Evolutionary conservation across 2,329 filamentous ascomycete species (phyloP), one percentile per base, ranked within the genome.

Genomic region (Aspergillus fructus): DNA sequence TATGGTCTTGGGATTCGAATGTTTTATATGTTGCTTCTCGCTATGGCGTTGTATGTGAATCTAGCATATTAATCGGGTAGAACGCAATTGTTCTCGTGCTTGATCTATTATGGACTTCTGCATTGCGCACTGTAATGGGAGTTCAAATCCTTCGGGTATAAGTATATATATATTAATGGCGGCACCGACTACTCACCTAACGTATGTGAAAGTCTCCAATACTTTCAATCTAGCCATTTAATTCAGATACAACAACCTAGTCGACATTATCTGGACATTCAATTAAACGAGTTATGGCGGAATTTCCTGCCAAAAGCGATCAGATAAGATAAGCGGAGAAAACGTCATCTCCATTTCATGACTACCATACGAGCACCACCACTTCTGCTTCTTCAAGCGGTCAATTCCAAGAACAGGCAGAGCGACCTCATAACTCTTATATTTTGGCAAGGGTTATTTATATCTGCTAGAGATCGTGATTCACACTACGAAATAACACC

Each of bases 261-360:
- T 11, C 3, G 9, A 30, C 27, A 30, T 30, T 30, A 30, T 30
- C 9, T 9, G 3, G 27, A 4, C 27, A 30, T 30, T 30, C 27
- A 2, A 30, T 3, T 11, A 1, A 30, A 30, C 4, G 9, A 5
- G 24, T 30, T 30, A 9, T 30, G 27, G 27, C 27, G 27, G 27
- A 30, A 30, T 11, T 9, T 30, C 27, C 9, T 30, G 27, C 27
- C 27, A 3, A 9, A 30, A 30, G 9, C 27, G 78, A 13, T 59
- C 52, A 58, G 58, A 58, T 60, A 60, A 60, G 58, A 59, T 59
- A 56, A 48, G 23, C 27, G 47, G 12, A 37, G 15, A n/a, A 37
- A 55, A 60, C 58, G 55, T 58, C 46, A 46, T 49, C 46, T 17
- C 6, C 27, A 41, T 41, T 21, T 56, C 53, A 56, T 56, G n/a